Evolutionary conservation across 2,329 filamentous ascomycete species (phyloP), one percentile per base, ranked within the genome.

Genomic region (Penicillium psychrosexuale): DNA sequence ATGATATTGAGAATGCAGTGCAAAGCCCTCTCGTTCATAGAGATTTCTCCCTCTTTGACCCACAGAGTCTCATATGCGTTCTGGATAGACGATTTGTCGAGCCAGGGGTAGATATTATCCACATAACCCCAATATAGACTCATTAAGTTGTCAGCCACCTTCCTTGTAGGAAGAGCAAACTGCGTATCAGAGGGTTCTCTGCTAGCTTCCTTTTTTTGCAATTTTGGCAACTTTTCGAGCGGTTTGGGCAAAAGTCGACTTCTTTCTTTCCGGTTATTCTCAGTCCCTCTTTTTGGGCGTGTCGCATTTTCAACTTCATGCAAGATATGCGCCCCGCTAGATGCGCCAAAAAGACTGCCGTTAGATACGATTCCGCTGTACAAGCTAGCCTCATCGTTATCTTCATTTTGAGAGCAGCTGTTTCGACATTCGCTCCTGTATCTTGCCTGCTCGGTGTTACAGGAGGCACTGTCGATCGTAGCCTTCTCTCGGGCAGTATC

Each of bases 1-100:
- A 58, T 58, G 9, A 58, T 37, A 34, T 58, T 58, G 34, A 58
- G 53, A 11, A 58, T 36, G 38, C 57, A 59, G 33, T 59, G 57
- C 5, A 57, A 6, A 5, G 46, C 54, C 22, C 15, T 56, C 46
- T 59, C 54, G 12, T 59, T 54, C 57, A 59, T 59, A 1, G 27
- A 12, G 34, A 45, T 19, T 31, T 59, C 42, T 15, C 46, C 53
- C 13, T 39, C 33, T 15, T 44, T 44, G 2, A 3, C 17, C 51
- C 51, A 54, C 17, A 54, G 15, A 11, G 45, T 44, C 40, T 48
- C 45, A 11, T 54, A 54, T 43, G 45, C 51, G 12, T 8, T 19
- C 31, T 54, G 45, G 15, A 54, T 39, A 8, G 45, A 48, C 7
- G 38, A 11, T 30, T 45, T 44, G 28, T 54, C 31, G 17, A 54